phyloP scores from a whole-genome alignment of 2,329 filamentous ascomycete genomes.

The Knufia fluminis region DNA sequence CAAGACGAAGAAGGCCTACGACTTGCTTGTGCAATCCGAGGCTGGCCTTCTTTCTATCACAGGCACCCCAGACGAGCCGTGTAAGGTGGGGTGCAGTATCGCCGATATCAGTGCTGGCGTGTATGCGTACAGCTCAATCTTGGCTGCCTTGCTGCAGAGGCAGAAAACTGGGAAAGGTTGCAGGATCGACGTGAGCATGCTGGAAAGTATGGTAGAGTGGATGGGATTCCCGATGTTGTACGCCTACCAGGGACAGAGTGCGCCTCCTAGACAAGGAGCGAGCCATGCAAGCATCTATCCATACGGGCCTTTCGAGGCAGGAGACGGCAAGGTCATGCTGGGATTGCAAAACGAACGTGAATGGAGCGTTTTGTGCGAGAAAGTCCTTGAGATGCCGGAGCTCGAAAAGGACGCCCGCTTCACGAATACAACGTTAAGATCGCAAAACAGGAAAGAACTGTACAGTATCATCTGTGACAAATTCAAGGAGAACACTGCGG shows the following conservation, averaged over 20 bases:
- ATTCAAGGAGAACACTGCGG: constrained; percentile 33
- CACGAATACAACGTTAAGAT: constrained; percentile 37
- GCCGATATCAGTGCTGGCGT: constrained; percentile 47
- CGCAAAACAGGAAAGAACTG: constrained; percentile 39
- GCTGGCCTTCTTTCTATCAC: constrained; percentile 46
- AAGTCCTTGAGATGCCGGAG: constrained; percentile 36
- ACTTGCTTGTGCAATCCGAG: constrained; percentile 47
- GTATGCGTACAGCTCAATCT: constrained; percentile 44
- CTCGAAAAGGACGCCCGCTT: constrained; percentile 42
- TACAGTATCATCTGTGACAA: constrained; percentile 37
- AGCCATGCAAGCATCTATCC: constrained; percentile 49
- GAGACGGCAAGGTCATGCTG: constrained; percentile 44
- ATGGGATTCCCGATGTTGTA: constrained; percentile 51
- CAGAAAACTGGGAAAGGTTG: constrained; percentile 41
- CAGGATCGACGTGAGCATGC: constrained; percentile 48
- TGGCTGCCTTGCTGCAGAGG: constrained; percentile 43
- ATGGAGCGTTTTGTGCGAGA: constrained; percentile 41
- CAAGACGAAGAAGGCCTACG: constrained; percentile 47
- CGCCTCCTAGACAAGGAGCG: constrained; percentile 40
- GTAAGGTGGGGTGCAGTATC: constrained; percentile 47
- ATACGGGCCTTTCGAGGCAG: constrained; percentile 46
- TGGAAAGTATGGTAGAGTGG: constrained; percentile 52
- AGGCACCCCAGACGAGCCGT: constrained; percentile 34
- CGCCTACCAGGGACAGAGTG: constrained; percentile 37
- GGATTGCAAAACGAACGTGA: constrained; percentile 51